Evolutionary conservation across 2,329 filamentous ascomycete genomes (phyloP), one percentile per base, ranked within the genome.

Genomic region (Aureobasidium melanogenum): DNA sequence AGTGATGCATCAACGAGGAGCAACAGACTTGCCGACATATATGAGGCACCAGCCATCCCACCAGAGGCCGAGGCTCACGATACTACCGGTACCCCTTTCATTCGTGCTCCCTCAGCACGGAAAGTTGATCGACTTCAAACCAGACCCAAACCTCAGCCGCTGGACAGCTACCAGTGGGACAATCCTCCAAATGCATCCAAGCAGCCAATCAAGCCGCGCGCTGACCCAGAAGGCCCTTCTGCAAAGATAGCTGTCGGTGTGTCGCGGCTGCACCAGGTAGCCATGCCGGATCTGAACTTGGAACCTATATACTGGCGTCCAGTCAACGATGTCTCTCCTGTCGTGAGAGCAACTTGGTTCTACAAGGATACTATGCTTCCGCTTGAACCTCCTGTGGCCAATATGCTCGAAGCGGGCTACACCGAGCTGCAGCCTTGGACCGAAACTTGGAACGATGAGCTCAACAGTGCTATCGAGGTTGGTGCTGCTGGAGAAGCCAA

Each of bases 271-370:
- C 93, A 99, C 71, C 83, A 92, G 69, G 93, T 97, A 1, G 86
- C 89, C 62, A 80, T 97, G 67, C 91, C 93, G 24, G 83, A 83
- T 58, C 76, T 96, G 36, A 62, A 78, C 69, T 96, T 99, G 91
- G 90, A 92, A 72, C 94, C 94, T 0, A 97, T 97, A 63, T 99
- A 99, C 72, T 99, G 94, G 94, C 92, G 88, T 19, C 93, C 94
- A 8, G 82, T 97, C 34, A 91, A 96, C 68, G 94, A 97, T 69
- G 83, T 95, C 34, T 88, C 90, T 7, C 80, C 86, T 38, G 91
- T 97, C 1, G 81, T 88, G 62, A 82, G 94, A 66, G 91, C 89
- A 0, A 97, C 93, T 0, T 99, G 94, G 94, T 99, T 99, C 72
- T 97, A 97, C 74, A 88, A 88, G 76, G 92, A 97, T 70, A 93